A percentile compares a stretch with the other conserved stretches of the same genome.
phyloP scores from a whole-genome alignment of 208 protist species.

The Acanthamoeba rhysodes region DNA sequence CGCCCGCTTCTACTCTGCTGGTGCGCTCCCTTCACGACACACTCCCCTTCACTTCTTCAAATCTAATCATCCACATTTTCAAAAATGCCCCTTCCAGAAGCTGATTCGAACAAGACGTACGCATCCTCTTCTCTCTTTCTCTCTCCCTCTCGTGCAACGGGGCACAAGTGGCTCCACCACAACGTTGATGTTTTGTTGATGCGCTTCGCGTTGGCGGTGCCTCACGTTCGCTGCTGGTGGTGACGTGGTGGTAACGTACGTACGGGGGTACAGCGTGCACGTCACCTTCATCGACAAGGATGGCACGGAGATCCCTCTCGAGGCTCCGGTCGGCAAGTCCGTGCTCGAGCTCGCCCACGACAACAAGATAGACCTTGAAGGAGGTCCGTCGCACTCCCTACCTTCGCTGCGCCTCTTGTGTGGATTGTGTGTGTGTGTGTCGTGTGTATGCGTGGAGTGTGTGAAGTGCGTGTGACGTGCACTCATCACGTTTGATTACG shows the following conservation, averaged over 20 bases:
- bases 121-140: no score
- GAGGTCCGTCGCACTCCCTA: conserved; percentile 82
- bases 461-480: no score
- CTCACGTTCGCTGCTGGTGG: not conserved
- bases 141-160: not conserved
- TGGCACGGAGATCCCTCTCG: conserved; percentile 33
- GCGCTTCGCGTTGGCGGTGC: not conserved
- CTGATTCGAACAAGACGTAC: not conserved
- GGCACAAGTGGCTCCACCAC: not conserved
- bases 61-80: no score
- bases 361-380: conserved; percentile 97
- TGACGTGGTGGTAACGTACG: no score
- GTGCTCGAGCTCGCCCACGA: conserved; percentile 95
- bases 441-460: no score
- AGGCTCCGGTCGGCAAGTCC: conserved; percentile 91
- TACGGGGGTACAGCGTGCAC: not conserved
- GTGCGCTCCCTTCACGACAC: not conserved
- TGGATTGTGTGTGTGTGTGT: not conserved
- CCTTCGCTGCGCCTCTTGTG: not conserved
- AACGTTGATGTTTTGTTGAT: no score
- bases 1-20: not conserved
- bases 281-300: conserved; percentile 76
- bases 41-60: no score
- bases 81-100: not conserved
- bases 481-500: no score